Evolutionary conservation across 768 basidiomycete species (phyloP), one percentile per base, ranked within the genome.

Genomic region (Chalciporus pseudorubinellus): DNA sequence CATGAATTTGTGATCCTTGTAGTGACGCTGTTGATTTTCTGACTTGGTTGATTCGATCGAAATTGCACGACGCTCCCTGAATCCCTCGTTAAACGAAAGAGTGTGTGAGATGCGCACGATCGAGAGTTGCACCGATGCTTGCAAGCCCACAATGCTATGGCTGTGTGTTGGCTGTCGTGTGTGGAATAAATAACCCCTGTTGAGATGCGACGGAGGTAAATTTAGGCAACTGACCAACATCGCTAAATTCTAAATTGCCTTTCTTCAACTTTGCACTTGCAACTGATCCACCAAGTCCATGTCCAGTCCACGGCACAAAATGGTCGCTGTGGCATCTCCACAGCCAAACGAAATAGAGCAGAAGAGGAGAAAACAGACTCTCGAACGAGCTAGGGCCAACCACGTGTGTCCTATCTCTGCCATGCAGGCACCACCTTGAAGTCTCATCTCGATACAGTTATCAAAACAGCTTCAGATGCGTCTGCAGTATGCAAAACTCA

Each of bases 401-500:
- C 80, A 84, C 66, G 84, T 85, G 64, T 57, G 80, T 53, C 48
- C 26, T 31, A 22, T 51, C 38, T 42, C 19, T 44, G 46, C 14
- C 19, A 29, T 21, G 36, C 22, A 18, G 34, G 34, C 41, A 34
- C 41, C 21, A 24, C 50, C 16, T 36, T 36, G 16, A 36, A 16
- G 16, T 36, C 36, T 48, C 33, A 48, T 34, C 28, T 26, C 24
- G 19, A 16, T 36, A 12, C 58, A 89, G 88, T 75, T 89, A 22
- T 83, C 83, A 3, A 76, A 84, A 55, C 86, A 89, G 55, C 74
- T 90, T 20, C 84, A 85, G 60, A 75, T 87, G 69, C 79, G 88
- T 21, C 72, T 90, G 16, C 87, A 86, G 60, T 90, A 89, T 59
- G 88, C 88, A 13, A 76, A 79, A 63, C 72, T 90, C 51, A 90